Base-by-base conservation (phyloP, 208 protist genomes). In the Leishmania lainsoni region DNA sequence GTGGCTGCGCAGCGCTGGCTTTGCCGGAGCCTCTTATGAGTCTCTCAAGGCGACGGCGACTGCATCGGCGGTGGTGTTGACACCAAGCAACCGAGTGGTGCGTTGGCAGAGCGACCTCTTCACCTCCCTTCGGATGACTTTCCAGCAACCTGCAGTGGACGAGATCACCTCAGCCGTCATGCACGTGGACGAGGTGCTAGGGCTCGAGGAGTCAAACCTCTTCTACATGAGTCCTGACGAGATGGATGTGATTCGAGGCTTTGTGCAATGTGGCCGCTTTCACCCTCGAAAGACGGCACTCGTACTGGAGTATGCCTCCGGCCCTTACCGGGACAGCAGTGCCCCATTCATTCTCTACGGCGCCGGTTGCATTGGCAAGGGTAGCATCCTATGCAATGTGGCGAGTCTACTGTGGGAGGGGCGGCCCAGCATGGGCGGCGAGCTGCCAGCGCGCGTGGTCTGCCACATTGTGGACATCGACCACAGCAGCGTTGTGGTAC, bases 71-170 rank as follows among this genome's bases (percentile, higher is more conserved):
- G 78, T 73, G 52, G 87, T 89, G 2, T 61, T 92, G 48, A 88
- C 80, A n/a, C 66, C 87, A 5, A 63, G 72, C 35, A 90, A 75
- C 63, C 87, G 84, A 75, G 71, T 59, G 8, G 85, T 92, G 29
- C 90, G 92, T 29, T 97, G 92, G 79, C 92, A 95, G 80, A 94
- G 87, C 69, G 94, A 97, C 79, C 87, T 96, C 35, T 84, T 88
- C 61, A 68, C 81, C 54, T 84, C 92, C 32, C 80, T 96, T 35
- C 49, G 61, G n/a, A 76, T 84, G 20, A 77, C 92, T 22, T 97
- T 93, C 65, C 69, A 78, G 20, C 88, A 94, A 76, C 70, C 75
- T 22, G 63, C 81, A 32, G 65, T 80, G 70, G 75, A 78, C n/a
- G n/a, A 71, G 51, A 12, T 66, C 32, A 52, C 45, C 51, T 42